These are phyloP conservation scores for Blastobotrys peoriensis DNA, from an alignment of 805 yeast species.

Conservation along the genomic window DNA sequence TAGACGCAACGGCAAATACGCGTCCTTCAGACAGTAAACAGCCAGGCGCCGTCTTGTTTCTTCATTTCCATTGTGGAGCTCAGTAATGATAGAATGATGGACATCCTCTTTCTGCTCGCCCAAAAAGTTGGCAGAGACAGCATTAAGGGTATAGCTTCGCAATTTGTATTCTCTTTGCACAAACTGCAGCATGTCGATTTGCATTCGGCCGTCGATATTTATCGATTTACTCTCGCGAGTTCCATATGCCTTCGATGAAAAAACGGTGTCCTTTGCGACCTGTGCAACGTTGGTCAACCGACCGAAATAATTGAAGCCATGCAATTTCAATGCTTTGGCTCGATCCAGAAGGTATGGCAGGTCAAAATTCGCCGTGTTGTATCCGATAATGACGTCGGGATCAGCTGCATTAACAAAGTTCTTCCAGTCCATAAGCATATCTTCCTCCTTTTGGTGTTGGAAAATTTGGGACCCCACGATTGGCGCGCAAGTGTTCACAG, in stretches of 20 bases:
- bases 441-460: constrained; percentile 67
- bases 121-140: constrained; percentile 89
- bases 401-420: constrained; percentile 79
- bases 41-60: constrained; percentile 95
- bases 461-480: constrained; percentile 90
- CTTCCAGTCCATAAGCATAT: constrained; percentile 80
- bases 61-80: constrained; percentile 82
- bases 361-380: constrained; percentile 91
- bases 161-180: constrained; percentile 91
- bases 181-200: constrained; percentile 85
- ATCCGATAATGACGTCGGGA: constrained; percentile 96
- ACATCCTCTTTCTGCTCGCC: constrained; percentile 98
- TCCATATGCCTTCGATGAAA: constrained; percentile 94
- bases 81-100: constrained; percentile 93
- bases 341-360: constrained; percentile 88
- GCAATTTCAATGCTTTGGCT: constrained; percentile 63
- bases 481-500: constrained; percentile 84
- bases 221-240: constrained; percentile 87
- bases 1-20: constrained; percentile 81
- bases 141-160: constrained; percentile 89
- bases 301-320: constrained; percentile 80
- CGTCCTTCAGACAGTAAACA: constrained; percentile 94
- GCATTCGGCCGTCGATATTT: constrained; percentile 94
- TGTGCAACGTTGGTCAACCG: constrained; percentile 63
- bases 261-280: constrained; percentile 72